Base-by-base conservation (phyloP, 768 basidiomycete species). In the Lentinula aciculospora region DNA sequence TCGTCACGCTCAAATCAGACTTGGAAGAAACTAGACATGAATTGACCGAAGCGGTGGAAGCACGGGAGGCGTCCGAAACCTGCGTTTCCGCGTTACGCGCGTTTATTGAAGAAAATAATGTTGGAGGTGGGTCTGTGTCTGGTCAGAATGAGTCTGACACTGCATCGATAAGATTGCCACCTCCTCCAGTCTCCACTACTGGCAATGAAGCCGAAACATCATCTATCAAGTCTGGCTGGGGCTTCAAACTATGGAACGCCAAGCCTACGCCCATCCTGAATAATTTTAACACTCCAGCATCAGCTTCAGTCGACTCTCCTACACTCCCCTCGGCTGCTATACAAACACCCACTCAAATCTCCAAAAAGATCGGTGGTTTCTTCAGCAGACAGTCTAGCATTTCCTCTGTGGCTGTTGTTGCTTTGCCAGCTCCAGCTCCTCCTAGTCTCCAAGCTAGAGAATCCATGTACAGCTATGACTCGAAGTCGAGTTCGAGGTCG, bases 51-150 rank as follows among this genome's bases (percentile, higher is more conserved):
- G 78, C 85, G 1, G 86, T 82, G 60, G 95, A 98, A 70, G 92
- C 91, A 2, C 78, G 85, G 48, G 86, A 92, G 66, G 95, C 95
- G 3, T 91, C 89, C 34, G 94, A 98, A 62, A 81, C 81, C 0
- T 94, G 92, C 67, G 84, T 90, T 62, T 84, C 82, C 56, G 91
- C 89, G 0, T 74, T 98, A 42, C 80, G 94, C 36, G 87, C 85
- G 58, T 98, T 89, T 67, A 92, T 92, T 62, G 82, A 81, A 21
- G 84, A 90, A 62, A 84, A 86, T 67, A 83, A 84, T 57, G 76
- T 89, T 49, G 88, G 88, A 8, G 70, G 64, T 27, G 32, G 62
- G 64, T 45, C 25, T 62, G 45, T 53, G 53, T 49, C 51, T 48
- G 57, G 42, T 19, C 42, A 61, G 64, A 50, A 29, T 62, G 46